Percentiles rank a stretch among this genome's conserved stretches.
These are phyloP conservation scores for Arthroderma sp. DNA, from an alignment of 2,329 filamentous ascomycete genomes.

Conservation along the genomic window DNA sequence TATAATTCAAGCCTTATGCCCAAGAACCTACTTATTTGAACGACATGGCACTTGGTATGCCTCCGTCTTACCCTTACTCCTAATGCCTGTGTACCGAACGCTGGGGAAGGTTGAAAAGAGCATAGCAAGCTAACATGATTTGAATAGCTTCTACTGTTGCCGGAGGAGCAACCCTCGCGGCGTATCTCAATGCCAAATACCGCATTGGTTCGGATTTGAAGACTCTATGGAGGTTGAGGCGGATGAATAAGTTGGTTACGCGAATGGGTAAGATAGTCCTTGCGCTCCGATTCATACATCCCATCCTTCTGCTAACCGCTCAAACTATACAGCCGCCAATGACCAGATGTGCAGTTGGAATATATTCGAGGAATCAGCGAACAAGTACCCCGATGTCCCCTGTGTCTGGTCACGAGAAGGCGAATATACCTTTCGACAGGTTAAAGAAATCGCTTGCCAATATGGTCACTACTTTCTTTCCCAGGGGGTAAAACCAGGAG, in stretches of 20 bases:
- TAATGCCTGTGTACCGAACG: background rate
- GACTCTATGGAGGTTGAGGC: conserved; percentile 31
- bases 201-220: conserved; percentile 50
- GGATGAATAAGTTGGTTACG: background rate
- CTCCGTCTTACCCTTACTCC: no score
- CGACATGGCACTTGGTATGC: no score
- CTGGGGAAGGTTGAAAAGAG: background rate
- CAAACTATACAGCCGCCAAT: conserved; percentile 28
- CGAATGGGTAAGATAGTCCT: no score
- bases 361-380: conserved; percentile 46
- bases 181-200: conserved; percentile 57
- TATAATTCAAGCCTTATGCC: no score
- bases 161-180: conserved; percentile 31
- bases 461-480: conserved; percentile 50
- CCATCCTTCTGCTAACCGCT: background rate
- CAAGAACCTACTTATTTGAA: no score
- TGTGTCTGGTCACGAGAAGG: conserved; percentile 56
- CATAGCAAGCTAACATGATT: background rate
- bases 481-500: conserved; percentile 44
- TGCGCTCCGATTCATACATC: no score
- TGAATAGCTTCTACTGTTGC: conserved; percentile 17
- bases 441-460: conserved; percentile 43
- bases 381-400: conserved; percentile 38
- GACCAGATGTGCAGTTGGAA: conserved; percentile 52
- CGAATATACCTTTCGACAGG: conserved; percentile 46